A percentile compares a stretch with the other conserved stretches of the same genome.
Evolutionary conservation across 495 filamentous ascomycete species (phyloP).

Genomic region (Penicillium egyptiacum): DNA sequence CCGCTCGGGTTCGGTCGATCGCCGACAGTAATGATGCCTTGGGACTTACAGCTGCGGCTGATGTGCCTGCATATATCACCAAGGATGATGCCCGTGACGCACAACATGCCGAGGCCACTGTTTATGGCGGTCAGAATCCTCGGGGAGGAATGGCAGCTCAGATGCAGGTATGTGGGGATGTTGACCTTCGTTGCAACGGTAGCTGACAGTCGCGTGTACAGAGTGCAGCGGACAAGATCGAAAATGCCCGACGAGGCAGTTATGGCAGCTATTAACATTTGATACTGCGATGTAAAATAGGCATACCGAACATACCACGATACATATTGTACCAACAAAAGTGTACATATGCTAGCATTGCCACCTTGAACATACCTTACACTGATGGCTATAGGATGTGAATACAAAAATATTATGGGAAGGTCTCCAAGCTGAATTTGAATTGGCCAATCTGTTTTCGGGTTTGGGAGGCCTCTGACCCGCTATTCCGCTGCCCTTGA

Average conservation of each 20-base stretch:
- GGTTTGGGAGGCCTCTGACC: not conserved
- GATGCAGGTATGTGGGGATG: slow-evolving; percentile 33
- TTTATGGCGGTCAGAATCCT: slow-evolving; percentile 35
- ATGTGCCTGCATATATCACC: slow-evolving; percentile 31
- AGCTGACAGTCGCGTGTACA: slow-evolving; percentile 15
- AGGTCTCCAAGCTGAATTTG: not conserved
- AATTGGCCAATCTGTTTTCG: not conserved
- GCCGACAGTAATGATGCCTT: slow-evolving; percentile 39
- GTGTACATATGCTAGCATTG: not conserved
- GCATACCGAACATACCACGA: not conserved
- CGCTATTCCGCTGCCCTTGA: not conserved
- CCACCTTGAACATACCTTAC: not conserved
- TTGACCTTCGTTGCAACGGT: not conserved
- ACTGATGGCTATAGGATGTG: not conserved
- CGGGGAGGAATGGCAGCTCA: slow-evolving; percentile 32
- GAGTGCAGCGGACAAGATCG: slow-evolving; percentile 39
- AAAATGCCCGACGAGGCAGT: slow-evolving; percentile 22
- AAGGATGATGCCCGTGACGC: slow-evolving; percentile 39
- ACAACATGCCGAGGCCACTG: slow-evolving; percentile 32
- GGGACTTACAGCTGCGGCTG: slow-evolving; percentile 24
- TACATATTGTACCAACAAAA: not conserved
- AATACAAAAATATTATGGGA: not conserved
- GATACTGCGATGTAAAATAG: not conserved
- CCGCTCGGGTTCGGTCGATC: slow-evolving; percentile 37
- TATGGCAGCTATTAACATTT: not conserved